Percentiles rank a stretch among this genome's conserved stretches.
phyloP scores from a whole-genome alignment of 2,329 filamentous ascomycete genomes.

The Botrytis porri region DNA sequence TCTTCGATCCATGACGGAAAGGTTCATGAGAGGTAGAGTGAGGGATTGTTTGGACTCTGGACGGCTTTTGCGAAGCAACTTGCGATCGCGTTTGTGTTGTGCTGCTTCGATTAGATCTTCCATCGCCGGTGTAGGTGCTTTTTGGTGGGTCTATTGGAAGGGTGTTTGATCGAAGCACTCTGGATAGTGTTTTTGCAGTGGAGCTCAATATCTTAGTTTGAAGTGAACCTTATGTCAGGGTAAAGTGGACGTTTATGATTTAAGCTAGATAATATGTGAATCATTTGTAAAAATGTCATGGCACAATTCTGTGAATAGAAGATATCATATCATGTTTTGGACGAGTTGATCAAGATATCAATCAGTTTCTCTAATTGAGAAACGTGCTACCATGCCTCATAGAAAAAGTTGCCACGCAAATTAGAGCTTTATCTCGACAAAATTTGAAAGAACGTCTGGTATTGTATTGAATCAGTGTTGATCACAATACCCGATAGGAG shows the following conservation, averaged over 20 bases:
- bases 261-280: neutral
- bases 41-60: neutral
- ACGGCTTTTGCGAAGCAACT: neutral
- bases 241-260: neutral
- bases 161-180: constrained; percentile 26
- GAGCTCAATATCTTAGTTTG: neutral
- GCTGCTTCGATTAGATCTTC: neutral
- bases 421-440: neutral
- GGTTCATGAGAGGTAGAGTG: neutral
- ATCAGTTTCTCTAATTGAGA: neutral
- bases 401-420: neutral
- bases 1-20: neutral
- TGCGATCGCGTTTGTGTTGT: neutral
- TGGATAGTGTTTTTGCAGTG: neutral
- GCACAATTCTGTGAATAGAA: neutral
- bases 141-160: constrained; percentile 22
- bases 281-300: neutral
- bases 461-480: neutral
- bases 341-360: neutral
- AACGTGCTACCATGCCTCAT: neutral
- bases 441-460: neutral
- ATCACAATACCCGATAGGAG: neutral
- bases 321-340: neutral
- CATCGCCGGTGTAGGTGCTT: constrained; percentile 19
- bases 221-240: neutral